Base-by-base conservation (phyloP, 2,329 filamentous ascomycete species). In the Polychaeton citri region DNA sequence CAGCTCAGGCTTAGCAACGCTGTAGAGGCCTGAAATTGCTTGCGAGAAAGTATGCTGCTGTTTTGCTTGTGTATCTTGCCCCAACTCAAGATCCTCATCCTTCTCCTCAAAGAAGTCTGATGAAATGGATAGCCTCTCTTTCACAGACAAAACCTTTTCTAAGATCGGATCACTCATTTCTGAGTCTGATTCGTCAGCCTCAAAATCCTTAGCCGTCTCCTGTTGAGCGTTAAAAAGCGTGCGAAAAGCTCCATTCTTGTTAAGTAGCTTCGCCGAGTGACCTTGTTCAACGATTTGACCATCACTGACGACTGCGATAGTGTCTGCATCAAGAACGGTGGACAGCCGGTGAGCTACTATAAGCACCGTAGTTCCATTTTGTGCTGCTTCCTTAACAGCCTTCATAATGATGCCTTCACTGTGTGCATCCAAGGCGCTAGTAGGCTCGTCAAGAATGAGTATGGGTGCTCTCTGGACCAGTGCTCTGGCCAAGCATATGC, bases 231-330 rank as follows among this genome's bases (percentile, higher is more conserved):
- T 28, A 15, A 28, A 28, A 4, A 28, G 24, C 12, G 12, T 28
- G 7, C 7, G 24, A 15, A 28, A 28, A 7, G 24, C 24, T 5
- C 24, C 24, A 7, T 28, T 28, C 24, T 28, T 28, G 24, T 28
- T 28, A 10, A 28, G 24, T 15, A 81, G 57, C 42, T 75, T 69
- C 5, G 63, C 59, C 47, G 81, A 75, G n/a, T 66, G 65, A 9
- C 79, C 76, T 38, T 64, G 61, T 53, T 81, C 75, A 1, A 74
- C 60, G 17, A 80, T 69, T n/a, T 56, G 70, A 19, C 78, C 74
- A 40, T 79, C 72, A 10, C 78, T 77, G 36, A 88, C 71, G 1
- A 88, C 80, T 44, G 81, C 83, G 21, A 87, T 85, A n/a, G 78
- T 63, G 52, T 88, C 76, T 1, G 83, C 80, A 44, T 85, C 80